A percentile compares a stretch with the other conserved stretches of the same genome.
phyloP scores from a whole-genome alignment of 768 basidiomycete species.

The Amanita subjunquillea region DNA sequence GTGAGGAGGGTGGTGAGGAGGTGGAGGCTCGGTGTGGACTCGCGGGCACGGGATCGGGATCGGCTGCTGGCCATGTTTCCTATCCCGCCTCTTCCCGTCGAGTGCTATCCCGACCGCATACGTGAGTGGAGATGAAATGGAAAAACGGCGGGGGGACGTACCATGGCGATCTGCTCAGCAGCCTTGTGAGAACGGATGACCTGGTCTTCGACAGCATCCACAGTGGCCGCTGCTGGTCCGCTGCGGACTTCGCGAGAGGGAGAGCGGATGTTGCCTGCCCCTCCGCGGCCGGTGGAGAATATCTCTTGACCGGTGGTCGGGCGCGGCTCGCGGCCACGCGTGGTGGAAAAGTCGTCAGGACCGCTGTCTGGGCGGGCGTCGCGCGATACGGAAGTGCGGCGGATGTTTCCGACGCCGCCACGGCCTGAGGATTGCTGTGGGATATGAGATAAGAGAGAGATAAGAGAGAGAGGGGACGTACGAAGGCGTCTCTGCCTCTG shows the following conservation, averaged over 20 bases:
- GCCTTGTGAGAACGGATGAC: slow-evolving; percentile 26
- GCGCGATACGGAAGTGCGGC: slow-evolving; percentile 33
- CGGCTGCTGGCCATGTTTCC: slow-evolving; percentile 47
- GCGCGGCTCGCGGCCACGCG: slow-evolving; percentile 52
- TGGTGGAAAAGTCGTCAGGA: slow-evolving; percentile 44
- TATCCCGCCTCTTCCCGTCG: slow-evolving; percentile 53
- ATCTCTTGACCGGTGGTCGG: slow-evolving; percentile 17
- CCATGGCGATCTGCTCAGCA: slow-evolving; percentile 20
- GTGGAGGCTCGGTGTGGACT: slow-evolving; percentile 5
- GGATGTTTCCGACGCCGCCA: slow-evolving; percentile 64
- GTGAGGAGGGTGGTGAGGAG: no score
- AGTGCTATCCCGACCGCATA: slow-evolving; percentile 24
- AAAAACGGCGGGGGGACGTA: slow-evolving; percentile 15
- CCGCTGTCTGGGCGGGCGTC: slow-evolving; percentile 31
- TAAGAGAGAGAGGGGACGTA: slow-evolving; percentile 20
- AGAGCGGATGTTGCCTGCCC: slow-evolving; percentile 78
- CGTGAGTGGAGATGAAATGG: not conserved
- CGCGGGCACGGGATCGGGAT: slow-evolving; percentile 40
- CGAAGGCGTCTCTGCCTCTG: slow-evolving; percentile 49
- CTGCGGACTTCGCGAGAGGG: slow-evolving; percentile 44
- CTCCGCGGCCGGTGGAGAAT: slow-evolving; percentile 66
- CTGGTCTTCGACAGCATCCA: slow-evolving; percentile 25
- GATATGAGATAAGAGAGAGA: not conserved
- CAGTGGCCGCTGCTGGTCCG: slow-evolving; percentile 3
- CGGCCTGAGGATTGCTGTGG: slow-evolving; percentile 49